Base-by-base conservation (phyloP, 192 early-diverging fungal genomes). In the Diversispora eburnea region DNA sequence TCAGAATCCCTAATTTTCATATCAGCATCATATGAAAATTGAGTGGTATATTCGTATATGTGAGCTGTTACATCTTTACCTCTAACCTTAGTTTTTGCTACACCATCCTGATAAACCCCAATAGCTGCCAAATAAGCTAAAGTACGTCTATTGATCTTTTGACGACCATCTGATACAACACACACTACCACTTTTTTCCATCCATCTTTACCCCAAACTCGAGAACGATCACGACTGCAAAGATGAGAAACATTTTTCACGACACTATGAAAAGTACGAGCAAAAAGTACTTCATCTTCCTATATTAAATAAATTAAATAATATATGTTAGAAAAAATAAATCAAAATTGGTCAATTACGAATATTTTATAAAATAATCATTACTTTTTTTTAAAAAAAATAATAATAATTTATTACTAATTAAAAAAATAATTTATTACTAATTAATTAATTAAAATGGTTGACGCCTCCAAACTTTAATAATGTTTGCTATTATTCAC, bases 201-300 rank as follows among this genome's bases (percentile, higher is more conserved):
- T 6, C 89, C 88, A 64, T 92, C 82, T 17, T 81, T 85, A 54
- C 89, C 88, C 92, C 89, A 91, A 20, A 83, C 89, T 56, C 83
- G 82, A 76, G 91, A 93, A 66, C 90, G 85, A 54, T 85, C 88
- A 65, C 90, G 89, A 70, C 88, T 89, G 80, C 91, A 93, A 76
- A 98, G 78, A 78, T 98, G 91, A 33, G 85, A 81, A 84, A 98
- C 93, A 85, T 98, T 98, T 79, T 93, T 93, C 83, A 91, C 89
- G 46, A 96, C 87, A 39, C 90, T 89, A 55, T 88, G 79, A 84
- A 95, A 93, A 17, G 96, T 92, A 81, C 94, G 90, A 61, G 88
- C 90, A 81, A 98, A 95, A 58, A 96, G 82, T 39, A 91, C 78
- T 77, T 95, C 92, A 80, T 95, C 94, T 85, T 98, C 97, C 69